These are phyloP conservation scores for Sclerotinia trifoliorum DNA, from an alignment of 2,329 filamentous ascomycete genomes.

Conservation along the genomic window DNA sequence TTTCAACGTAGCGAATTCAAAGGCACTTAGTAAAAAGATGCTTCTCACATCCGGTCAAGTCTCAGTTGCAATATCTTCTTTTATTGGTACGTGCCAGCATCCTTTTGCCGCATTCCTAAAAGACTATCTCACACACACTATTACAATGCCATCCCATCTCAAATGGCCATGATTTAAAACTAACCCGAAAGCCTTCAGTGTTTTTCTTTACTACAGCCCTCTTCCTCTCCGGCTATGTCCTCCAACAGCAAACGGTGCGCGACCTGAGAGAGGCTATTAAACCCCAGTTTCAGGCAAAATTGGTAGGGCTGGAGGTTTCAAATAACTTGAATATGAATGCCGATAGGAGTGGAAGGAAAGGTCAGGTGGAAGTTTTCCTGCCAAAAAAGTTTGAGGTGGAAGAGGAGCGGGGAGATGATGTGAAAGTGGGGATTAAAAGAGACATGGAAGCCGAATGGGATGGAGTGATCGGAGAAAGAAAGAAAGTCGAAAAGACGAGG, in stretches of 20 bases:
- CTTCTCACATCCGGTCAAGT: constrained; percentile 70
- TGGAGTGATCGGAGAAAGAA: not conserved
- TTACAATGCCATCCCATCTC: too few relatives aligned
- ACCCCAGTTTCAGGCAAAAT: constrained; percentile 33
- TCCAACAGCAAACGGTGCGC: constrained; percentile 82
- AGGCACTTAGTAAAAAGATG: constrained; percentile 24
- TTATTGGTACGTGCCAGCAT: constrained; percentile 53
- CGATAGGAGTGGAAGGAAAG: constrained; percentile 16
- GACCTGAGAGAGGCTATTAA: constrained; percentile 71
- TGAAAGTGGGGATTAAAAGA: constrained; percentile 1
- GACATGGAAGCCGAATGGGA: not conserved
- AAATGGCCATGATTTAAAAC: constrained; percentile 20
- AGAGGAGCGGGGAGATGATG: not conserved
- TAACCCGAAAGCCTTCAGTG: constrained; percentile 49
- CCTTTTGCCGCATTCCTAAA: constrained; percentile 20
- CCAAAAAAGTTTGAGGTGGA: constrained; percentile 26
- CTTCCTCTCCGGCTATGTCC: constrained; percentile 81
- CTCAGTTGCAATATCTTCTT: constrained; percentile 62
- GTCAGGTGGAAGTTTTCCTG: constrained; percentile 27
- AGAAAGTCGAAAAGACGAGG: not conserved
- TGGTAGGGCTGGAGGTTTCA: constrained; percentile 18
- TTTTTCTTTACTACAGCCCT: constrained; percentile 76
- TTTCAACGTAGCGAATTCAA: not conserved
- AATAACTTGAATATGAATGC: constrained; percentile 5
- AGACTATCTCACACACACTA: not conserved